phyloP scores from a whole-genome alignment of 1,284 basidiomycete genomes.

The Ustilago tritici region DNA sequence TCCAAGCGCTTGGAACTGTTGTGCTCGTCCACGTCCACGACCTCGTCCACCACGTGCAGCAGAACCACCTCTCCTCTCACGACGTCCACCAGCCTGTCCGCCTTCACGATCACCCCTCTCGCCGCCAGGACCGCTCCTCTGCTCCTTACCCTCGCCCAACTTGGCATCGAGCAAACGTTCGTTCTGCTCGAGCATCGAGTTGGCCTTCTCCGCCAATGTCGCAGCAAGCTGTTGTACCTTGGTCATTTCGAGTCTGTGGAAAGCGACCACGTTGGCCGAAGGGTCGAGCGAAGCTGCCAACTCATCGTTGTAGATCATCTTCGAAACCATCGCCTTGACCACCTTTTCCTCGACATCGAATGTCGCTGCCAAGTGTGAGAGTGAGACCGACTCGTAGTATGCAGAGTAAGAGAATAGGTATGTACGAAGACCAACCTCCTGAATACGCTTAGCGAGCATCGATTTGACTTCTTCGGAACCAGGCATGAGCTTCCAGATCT shows the following conservation, averaged over 20 bases:
- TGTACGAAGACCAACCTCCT: constrained; percentile 95
- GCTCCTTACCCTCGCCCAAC: constrained; percentile 74
- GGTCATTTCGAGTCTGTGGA: constrained; percentile 88
- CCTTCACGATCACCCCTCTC: constrained; percentile 52
- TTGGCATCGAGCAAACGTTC: constrained; percentile 93
- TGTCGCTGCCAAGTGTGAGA: constrained; percentile 85
- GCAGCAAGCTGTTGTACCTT: constrained; percentile 67
- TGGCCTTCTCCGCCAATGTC: constrained; percentile 85
- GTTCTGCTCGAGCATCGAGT: constrained; percentile 90
- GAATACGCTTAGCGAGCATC: constrained; percentile 95
- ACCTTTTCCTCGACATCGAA: constrained; percentile 84
- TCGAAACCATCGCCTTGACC: constrained; percentile 91
- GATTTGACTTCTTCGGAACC: constrained; percentile 86
- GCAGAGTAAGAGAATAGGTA: constrained; percentile 99
- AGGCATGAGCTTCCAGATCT: constrained; percentile 97
- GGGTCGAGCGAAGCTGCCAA: constrained; percentile 89
- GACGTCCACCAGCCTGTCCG: constrained; percentile 49
- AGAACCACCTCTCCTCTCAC: constrained; percentile 61
- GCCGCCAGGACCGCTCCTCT: constrained; percentile 39
- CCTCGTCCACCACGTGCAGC: constrained; percentile 61
- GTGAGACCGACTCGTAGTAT: constrained; percentile 90
- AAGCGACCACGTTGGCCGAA: constrained; percentile 84
- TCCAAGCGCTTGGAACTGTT: constrained; percentile 62
- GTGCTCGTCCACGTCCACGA: constrained; percentile 60
- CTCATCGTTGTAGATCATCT: constrained; percentile 99